Evolutionary conservation across 768 basidiomycete genomes (phyloP).

Genomic region (Hericium erinaceus): DNA sequence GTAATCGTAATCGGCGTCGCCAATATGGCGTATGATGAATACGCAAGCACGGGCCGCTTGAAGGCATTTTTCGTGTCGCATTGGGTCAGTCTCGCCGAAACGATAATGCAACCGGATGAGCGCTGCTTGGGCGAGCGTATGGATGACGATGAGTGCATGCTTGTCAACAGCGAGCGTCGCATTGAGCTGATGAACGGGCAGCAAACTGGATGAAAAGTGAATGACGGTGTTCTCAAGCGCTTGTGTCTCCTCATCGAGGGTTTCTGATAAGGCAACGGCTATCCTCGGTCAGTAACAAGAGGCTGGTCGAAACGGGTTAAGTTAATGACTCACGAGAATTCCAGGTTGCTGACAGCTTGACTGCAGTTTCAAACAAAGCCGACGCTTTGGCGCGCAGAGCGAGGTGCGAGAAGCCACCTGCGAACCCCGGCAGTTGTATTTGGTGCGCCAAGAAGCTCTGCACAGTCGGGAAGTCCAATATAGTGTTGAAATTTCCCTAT

Average conservation of each 20-base stretch:
- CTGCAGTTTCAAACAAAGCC: conserved; percentile 63
- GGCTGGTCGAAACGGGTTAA: conserved; percentile 3
- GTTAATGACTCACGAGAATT: conserved; percentile 37
- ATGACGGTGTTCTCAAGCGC: conserved; percentile 54
- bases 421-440: conserved; percentile 39
- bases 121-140: conserved; percentile 60
- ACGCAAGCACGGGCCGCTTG: conserved; percentile 53
- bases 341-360: conserved; percentile 51
- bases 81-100: conserved; percentile 33
- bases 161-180: conserved; percentile 47
- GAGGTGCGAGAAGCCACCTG: conserved; percentile 49
- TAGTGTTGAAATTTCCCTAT: conserved; percentile 50
- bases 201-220: conserved; percentile 53
- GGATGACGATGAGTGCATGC: conserved; percentile 46
- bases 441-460: conserved; percentile 46
- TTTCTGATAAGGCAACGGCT: conserved; percentile 20
- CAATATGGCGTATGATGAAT: conserved; percentile 50
- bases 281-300: conserved; percentile 2
- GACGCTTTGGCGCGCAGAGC: conserved; percentile 70
- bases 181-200: conserved; percentile 58
- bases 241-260: conserved; percentile 49
- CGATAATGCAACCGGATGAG: conserved; percentile 57
- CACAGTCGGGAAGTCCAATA: conserved; percentile 47
- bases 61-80: conserved; percentile 58
- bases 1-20: conserved; percentile 56